These are phyloP conservation scores for Fragaria nilgerrensis DNA, from an alignment of 306 rosid species.

Conservation along the genomic window DNA sequence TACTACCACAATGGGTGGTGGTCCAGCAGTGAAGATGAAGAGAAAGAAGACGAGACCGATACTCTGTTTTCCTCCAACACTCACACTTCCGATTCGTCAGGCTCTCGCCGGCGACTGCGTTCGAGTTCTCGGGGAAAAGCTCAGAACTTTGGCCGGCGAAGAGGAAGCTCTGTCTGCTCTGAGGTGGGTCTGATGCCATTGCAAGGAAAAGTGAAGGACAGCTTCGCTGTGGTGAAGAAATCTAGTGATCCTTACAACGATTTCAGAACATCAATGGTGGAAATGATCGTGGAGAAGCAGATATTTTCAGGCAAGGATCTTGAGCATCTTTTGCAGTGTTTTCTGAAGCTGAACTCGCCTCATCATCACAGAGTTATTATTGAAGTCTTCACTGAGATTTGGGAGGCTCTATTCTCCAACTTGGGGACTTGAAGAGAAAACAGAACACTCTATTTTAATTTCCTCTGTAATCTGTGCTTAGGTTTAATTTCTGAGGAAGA, in stretches of 20 bases:
- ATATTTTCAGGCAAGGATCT: slow-evolving; percentile 67
- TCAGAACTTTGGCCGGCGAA: slow-evolving; percentile 10
- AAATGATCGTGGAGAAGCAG: slow-evolving; percentile 93
- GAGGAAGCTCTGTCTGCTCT: slow-evolving; percentile 18
- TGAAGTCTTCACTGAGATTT: slow-evolving; percentile 87
- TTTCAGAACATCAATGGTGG: slow-evolving; percentile 88
- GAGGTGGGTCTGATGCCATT: slow-evolving; percentile 56
- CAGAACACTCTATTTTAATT: slow-evolving; percentile 18
- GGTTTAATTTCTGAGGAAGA: neutral
- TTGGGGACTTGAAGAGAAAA: slow-evolving; percentile 45
- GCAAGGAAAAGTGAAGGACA: slow-evolving; percentile 73
- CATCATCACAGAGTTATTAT: slow-evolving; percentile 76
- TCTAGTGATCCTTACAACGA: slow-evolving; percentile 91
- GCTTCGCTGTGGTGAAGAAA: slow-evolving; percentile 91
- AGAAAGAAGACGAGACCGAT: slow-evolving; percentile 64
- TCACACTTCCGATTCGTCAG: slow-evolving; percentile 73
- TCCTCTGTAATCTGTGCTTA: slow-evolving; percentile 6
- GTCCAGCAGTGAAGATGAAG: slow-evolving; percentile 66
- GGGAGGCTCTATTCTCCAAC: slow-evolving; percentile 78
- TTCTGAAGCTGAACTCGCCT: slow-evolving; percentile 65
- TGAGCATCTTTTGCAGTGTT: slow-evolving; percentile 86
- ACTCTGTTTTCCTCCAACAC: slow-evolving; percentile 76
- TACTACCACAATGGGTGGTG: slow-evolving; percentile 60
- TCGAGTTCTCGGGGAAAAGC: slow-evolving; percentile 25
- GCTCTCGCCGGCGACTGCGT: slow-evolving; percentile 35